Evolutionary conservation across 257 asterid species (phyloP).

Genomic region (Voacanga thouarsii): DNA sequence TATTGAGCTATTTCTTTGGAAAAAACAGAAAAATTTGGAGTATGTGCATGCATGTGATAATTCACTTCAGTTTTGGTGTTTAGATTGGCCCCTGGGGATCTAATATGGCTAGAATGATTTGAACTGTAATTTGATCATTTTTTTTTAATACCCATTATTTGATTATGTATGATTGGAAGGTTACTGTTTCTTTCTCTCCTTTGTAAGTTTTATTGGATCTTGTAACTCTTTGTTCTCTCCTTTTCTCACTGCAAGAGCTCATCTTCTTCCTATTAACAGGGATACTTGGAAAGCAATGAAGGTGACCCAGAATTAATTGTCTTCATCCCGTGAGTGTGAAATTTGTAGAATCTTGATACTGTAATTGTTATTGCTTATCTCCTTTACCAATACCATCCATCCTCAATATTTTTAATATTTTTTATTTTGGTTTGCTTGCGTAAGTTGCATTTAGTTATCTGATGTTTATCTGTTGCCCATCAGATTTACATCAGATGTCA

Average conservation of each 20-base stretch:
- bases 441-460: not conserved
- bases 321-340: conserved; percentile 79
- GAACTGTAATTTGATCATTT: not conserved
- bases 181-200: not conserved
- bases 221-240: conserved; percentile 1
- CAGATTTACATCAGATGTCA: conserved; percentile 95
- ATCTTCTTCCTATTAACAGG: conserved; percentile 41
- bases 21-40: not conserved
- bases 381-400: conserved; percentile 4
- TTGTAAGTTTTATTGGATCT: not conserved
- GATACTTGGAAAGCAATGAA: conserved; percentile 90
- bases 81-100: not conserved
- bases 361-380: not conserved
- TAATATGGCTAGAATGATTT: not conserved
- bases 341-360: not conserved
- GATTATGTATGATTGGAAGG: not conserved
- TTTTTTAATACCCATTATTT: not conserved
- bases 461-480: conserved; percentile 10
- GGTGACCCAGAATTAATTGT: conserved; percentile 96
- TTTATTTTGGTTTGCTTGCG: not conserved
- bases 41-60: not conserved
- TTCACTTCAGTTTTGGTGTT: not conserved
- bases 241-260: conserved; percentile 13
- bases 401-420: not conserved
- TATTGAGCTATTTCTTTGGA: not conserved